Percentiles rank a stretch among this genome's conserved stretches.
Conservation (phyloP, 2,329 filamentous ascomycete genomes). For the Capronia epimyces region DNA sequence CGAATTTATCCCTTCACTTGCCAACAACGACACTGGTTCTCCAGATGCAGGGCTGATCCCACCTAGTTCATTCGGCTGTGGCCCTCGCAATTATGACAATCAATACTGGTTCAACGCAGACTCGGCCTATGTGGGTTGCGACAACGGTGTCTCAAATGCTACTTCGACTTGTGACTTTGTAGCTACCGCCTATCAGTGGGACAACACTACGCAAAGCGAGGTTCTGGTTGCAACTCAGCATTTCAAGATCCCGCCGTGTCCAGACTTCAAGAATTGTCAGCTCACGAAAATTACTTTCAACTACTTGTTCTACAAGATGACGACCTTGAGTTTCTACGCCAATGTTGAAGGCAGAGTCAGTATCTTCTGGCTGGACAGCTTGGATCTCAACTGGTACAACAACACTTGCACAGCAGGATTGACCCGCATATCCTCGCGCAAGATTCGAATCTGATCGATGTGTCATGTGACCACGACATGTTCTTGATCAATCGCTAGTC, state of each 20-base stretch:
- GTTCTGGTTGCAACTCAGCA: conserved; percentile 34
- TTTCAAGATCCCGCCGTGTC: conserved; percentile 42
- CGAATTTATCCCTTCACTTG: conserved; percentile 40
- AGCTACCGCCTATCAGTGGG: conserved; percentile 44
- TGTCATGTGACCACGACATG: neutral
- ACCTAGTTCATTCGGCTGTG: conserved; percentile 44
- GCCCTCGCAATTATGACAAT: conserved; percentile 38
- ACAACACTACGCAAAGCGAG: conserved; percentile 34
- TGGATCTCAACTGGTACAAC: conserved; percentile 47
- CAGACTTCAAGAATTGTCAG: conserved; percentile 36
- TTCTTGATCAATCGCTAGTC: neutral
- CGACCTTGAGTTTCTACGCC: conserved; percentile 47
- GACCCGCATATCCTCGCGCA: conserved; percentile 17
- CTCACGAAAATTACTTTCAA: conserved; percentile 43
- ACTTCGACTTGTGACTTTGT: conserved; percentile 39
- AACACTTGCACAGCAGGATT: conserved; percentile 45
- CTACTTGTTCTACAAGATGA: conserved; percentile 39
- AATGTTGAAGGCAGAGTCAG: conserved; percentile 37
- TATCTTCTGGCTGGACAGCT: conserved; percentile 46
- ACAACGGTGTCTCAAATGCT: conserved; percentile 35
- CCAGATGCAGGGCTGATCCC: conserved; percentile 32
- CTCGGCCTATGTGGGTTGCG: conserved; percentile 46
- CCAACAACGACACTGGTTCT: conserved; percentile 40
- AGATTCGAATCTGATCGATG: neutral
- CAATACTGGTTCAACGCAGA: conserved; percentile 50